phyloP scores from a whole-genome alignment of 2,329 filamentous ascomycete species.

The Cytospora schulzeri region DNA sequence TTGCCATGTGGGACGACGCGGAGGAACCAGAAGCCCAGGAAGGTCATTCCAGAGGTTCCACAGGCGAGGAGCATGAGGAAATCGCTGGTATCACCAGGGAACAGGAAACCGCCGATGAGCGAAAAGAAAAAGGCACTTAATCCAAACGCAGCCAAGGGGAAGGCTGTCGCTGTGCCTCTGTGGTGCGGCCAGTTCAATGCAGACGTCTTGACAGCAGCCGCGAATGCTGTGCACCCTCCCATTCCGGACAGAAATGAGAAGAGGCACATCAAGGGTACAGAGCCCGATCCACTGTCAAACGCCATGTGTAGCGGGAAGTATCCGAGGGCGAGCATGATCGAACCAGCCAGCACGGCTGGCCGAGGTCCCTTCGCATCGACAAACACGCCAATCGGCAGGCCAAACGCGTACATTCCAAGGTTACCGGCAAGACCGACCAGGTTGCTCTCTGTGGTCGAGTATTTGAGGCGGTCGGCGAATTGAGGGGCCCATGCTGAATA shows the following conservation, averaged over 20 bases:
- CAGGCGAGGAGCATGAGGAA: conserved; percentile 80
- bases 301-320: conserved; percentile 86
- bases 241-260: conserved; percentile 85
- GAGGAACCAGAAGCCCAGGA: conserved; percentile 83
- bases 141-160: conserved; percentile 90
- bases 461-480: conserved; percentile 81
- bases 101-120: conserved; percentile 71
- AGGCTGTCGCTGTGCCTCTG: conserved; percentile 90
- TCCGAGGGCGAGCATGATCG: conserved; percentile 71
- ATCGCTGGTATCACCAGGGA: conserved; percentile 79
- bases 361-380: conserved; percentile 82
- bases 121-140: conserved; percentile 97
- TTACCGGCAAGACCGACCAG: conserved; percentile 85
- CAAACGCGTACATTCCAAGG: conserved; percentile 89
- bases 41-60: conserved; percentile 75
- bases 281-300: conserved; percentile 67
- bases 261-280: conserved; percentile 69
- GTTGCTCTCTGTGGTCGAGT: conserved; percentile 92
- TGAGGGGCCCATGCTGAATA: conserved; percentile 98
- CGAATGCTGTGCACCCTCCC: conserved; percentile 90
- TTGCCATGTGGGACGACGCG: conserved; percentile 65
- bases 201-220: conserved; percentile 80
- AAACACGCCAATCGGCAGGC: conserved; percentile 85
- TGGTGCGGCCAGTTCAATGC: conserved; percentile 91
- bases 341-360: conserved; percentile 74